These are phyloP conservation scores for Clarireedia paspali DNA, from an alignment of 2,329 filamentous ascomycete genomes.

Conservation along the genomic window DNA sequence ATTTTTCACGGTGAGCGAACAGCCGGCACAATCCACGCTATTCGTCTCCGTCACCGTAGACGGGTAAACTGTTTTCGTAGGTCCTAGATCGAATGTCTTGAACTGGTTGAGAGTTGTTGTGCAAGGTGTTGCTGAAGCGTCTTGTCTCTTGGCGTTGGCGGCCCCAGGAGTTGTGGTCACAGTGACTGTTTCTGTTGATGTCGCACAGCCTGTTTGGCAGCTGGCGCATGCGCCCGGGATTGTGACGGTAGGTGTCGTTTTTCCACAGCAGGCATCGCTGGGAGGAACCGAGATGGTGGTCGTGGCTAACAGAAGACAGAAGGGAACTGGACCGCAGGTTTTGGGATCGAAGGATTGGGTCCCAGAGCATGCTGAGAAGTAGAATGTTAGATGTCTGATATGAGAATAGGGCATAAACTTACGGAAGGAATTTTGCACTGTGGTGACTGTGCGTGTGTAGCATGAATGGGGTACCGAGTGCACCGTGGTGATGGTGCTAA, in stretches of 20 bases:
- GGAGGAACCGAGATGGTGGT: conserved; percentile 33
- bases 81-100: background rate
- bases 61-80: conserved; percentile 1
- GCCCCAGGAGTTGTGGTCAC: conserved; percentile 1
- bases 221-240: conserved; percentile 20
- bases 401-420: background rate
- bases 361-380: conserved; percentile 3
- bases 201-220: conserved; percentile 25
- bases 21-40: conserved; percentile 5
- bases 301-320: conserved; percentile 15
- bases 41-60: background rate
- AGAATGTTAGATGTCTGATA: background rate
- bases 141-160: background rate
- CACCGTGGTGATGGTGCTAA: conserved; percentile 14
- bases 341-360: background rate
- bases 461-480: conserved; percentile 18
- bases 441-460: conserved; percentile 24
- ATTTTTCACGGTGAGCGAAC: background rate
- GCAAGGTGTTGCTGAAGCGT: background rate
- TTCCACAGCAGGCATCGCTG: conserved; percentile 31
- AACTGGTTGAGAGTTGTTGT: background rate
- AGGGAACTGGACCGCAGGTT: background rate
- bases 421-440: conserved; percentile 6
- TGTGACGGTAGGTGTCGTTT: conserved; percentile 28
- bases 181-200: conserved; percentile 7